These are phyloP conservation scores for Sporodiniella umbellata DNA, from an alignment of 371 early-diverging fungal species.

Conservation along the genomic window DNA sequence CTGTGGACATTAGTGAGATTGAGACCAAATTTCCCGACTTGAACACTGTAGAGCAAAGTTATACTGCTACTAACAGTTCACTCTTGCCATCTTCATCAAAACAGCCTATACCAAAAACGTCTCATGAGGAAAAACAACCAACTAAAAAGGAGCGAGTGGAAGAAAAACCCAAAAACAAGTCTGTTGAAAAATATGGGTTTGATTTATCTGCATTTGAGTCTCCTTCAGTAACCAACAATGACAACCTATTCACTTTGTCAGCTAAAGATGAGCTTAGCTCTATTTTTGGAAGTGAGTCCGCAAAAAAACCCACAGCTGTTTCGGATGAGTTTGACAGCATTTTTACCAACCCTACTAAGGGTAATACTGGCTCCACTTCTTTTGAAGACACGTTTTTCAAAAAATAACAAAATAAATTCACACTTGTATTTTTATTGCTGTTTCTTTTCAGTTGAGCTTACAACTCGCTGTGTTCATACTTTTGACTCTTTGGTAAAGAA, in stretches of 20 bases:
- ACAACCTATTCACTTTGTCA: slow-evolving; percentile 3
- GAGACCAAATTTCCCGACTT: slow-evolving; percentile 51
- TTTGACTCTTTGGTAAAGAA: slow-evolving; percentile 7
- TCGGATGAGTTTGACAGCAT: slow-evolving; percentile 16
- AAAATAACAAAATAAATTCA: not conserved
- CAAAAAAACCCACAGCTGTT: slow-evolving; percentile 11
- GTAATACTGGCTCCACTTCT: not conserved
- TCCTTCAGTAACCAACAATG: not conserved
- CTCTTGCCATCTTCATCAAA: not conserved
- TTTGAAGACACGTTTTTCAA: slow-evolving; percentile 20
- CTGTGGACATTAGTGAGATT: slow-evolving; percentile 40
- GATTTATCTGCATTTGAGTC: slow-evolving; percentile 45
- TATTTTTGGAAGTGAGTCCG: slow-evolving; percentile 21
- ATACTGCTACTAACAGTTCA: not conserved
- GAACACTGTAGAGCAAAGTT: slow-evolving; percentile 41
- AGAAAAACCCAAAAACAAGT: not conserved
- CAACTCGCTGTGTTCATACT: not conserved
- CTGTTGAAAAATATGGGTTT: slow-evolving; percentile 37
- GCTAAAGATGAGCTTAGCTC: slow-evolving; percentile 39
- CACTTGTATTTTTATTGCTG: not conserved
- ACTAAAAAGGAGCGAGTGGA: not conserved
- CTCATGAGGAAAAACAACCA: not conserved
- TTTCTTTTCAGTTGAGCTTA: not conserved
- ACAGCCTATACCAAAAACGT: not conserved
- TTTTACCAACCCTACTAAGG: slow-evolving; percentile 4